These are phyloP conservation scores for Verticillium longisporum DNA, from an alignment of 2,329 filamentous ascomycete genomes.

Conservation along the genomic window DNA sequence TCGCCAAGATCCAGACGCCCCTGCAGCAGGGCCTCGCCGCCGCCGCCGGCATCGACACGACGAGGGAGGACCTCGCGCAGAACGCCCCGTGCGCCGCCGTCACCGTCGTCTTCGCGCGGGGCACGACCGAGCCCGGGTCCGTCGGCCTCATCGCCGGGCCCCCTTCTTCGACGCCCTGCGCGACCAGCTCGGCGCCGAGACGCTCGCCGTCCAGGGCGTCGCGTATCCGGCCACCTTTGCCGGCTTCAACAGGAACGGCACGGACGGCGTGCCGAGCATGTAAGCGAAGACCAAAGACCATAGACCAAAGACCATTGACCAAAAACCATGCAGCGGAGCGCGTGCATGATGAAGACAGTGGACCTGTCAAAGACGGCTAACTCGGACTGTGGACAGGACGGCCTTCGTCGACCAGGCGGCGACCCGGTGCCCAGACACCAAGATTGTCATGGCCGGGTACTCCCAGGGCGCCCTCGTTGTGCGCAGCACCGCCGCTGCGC, in stretches of 20 bases:
- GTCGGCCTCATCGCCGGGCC: conserved; percentile 18
- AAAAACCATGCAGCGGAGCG: no score
- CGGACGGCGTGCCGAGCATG: conserved; percentile 14
- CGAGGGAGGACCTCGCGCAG: conserved; percentile 5
- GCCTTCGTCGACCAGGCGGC: conserved; percentile 19
- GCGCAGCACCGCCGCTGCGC: conserved; percentile 16
- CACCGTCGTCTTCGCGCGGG: conserved; percentile 20
- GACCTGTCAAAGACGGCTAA: not conserved
- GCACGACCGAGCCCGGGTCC: conserved; percentile 21
- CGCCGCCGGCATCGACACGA: conserved; percentile 9
- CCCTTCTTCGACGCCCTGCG: conserved; percentile 14
- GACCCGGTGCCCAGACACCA: conserved; percentile 15
- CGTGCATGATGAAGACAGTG: no score
- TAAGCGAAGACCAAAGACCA: conserved; percentile 5
- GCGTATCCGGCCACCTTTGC: conserved; percentile 18
- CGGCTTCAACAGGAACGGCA: conserved; percentile 16
- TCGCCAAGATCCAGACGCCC: conserved; percentile 2
- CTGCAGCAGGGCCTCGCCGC: conserved; percentile 9
- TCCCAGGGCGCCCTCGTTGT: conserved; percentile 20
- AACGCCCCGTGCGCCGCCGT: conserved; percentile 17
- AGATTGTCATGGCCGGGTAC: conserved; percentile 18
- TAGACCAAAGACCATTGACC: no score
- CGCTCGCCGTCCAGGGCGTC: conserved; percentile 17
- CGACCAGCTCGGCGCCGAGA: conserved; percentile 4
- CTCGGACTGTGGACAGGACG: conserved; percentile 19